Percentiles rank a stretch among this genome's conserved stretches.
Evolutionary conservation across 108 stramenopile species (phyloP).

Genomic region (Discostella pseudostelligera): DNA sequence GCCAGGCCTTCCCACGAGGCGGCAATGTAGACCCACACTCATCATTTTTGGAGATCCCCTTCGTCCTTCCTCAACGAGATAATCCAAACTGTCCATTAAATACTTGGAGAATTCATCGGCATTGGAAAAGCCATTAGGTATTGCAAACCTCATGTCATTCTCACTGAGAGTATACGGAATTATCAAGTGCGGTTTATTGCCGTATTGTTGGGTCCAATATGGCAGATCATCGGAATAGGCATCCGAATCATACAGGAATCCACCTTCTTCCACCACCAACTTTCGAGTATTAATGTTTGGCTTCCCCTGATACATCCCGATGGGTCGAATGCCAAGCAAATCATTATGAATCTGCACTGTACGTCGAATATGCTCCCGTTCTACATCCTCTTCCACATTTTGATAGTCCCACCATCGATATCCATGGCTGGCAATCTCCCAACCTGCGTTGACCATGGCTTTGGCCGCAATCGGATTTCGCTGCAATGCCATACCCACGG

Average conservation of each 20-base stretch:
- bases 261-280: slow-evolving; percentile 88
- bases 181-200: slow-evolving; percentile 75
- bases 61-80: slow-evolving; percentile 82
- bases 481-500: slow-evolving; percentile 94
- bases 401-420: slow-evolving; percentile 96
- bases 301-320: slow-evolving; percentile 95
- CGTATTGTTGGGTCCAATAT: slow-evolving; percentile 85
- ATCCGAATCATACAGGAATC: slow-evolving; percentile 92
- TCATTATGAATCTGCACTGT: slow-evolving; percentile 86
- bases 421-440: slow-evolving; percentile 91
- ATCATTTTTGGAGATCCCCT: slow-evolving; percentile 91
- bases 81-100: slow-evolving; percentile 74
- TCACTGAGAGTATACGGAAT: slow-evolving; percentile 93
- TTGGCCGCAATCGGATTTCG: slow-evolving; percentile 72
- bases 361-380: slow-evolving; percentile 87
- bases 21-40: slow-evolving; percentile 91
- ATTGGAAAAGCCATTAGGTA: slow-evolving; percentile 79
- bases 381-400: slow-evolving; percentile 75
- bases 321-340: slow-evolving; percentile 80
- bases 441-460: slow-evolving; percentile 81
- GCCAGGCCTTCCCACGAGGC: slow-evolving; percentile 84
- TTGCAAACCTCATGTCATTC: slow-evolving; percentile 94
- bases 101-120: slow-evolving; percentile 79
- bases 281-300: slow-evolving; percentile 76
- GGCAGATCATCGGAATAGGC: slow-evolving; percentile 93